Evolutionary conservation across 2,329 filamentous ascomycete genomes (phyloP), one percentile per base, ranked within the genome.

Genomic region (Pyricularia sp.): DNA sequence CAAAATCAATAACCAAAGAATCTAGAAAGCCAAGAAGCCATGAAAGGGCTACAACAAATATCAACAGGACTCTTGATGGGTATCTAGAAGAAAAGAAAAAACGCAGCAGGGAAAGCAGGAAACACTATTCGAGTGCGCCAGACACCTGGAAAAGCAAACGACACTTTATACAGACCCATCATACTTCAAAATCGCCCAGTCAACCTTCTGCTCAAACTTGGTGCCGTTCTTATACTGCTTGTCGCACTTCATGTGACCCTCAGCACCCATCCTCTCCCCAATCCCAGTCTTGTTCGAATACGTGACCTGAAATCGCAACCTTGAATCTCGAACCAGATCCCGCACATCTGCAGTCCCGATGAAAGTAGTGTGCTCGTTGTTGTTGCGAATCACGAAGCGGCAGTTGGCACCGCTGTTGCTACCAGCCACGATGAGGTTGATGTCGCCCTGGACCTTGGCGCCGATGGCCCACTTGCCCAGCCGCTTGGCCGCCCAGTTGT

Each of bases 361-460:
- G 14, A n/a, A 67, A 9, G 25, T 33, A 17, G 9, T 30, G 23
- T 28, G 55, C 25, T 55, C 65, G 26, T 30, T 23, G 66, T 26
- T 59, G 42, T 59, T 59, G 25, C 30, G 42, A 26, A 67, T 12
- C 9, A 61, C 58, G 58, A 61, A 61, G 4, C 58, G 25, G 58
- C 58, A 61, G 58, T 61, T 50, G 66, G 66, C 42, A 7, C 66
- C 66, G 50, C 50, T 67, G 66, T 67, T 67, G 28, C 26, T 31
- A 5, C 66, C 42, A n/a, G 42, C 65, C 65, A 67, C 65, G 26
- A 67, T 59, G 26, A 67, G 66, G 25, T 33, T 59, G 17, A 61
- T 31, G 20, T 59, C 42, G 50, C 50, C 66, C 66, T 58, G 9
- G 2, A 59, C 66, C 66, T 59, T 33, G 50, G 42, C 50, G 33